Evolutionary conservation across 2,329 filamentous ascomycete species (phyloP), one percentile per base, ranked within the genome.

Genomic region (Colletotrichum orchidophilum): DNA sequence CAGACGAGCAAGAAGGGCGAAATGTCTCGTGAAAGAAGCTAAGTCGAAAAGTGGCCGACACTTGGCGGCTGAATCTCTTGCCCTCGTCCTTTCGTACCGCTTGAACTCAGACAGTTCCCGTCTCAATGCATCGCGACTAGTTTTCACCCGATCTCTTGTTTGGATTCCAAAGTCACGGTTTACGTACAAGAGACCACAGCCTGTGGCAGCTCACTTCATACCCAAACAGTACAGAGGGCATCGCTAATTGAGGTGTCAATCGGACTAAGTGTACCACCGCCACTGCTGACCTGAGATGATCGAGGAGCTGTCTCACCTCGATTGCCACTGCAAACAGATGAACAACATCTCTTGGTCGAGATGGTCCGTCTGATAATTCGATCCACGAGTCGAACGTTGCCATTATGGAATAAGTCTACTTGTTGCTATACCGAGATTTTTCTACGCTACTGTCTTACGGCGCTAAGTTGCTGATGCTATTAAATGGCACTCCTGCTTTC

Each of bases 141-240:
- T 62, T 62, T 68, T 52, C 58, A 53, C 52, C 68, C 52, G 26
- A 63, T 53, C 42, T 59, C 21, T 53, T 21, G 15, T 68, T 71
- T 31, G n/a, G 42, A 54, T 66, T 63, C 24, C 58, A 29, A 13
- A 42, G 50, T 31, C 57, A 27, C n/a, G 24, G 24, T 49, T 39
- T 54, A 33, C 52, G 42, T 49, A 63, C 39, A 50, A 58, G 42
- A 63, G 29, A 27, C 55, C 67, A 66, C 54, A 49, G 57, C 31
- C 52, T 31, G 57, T 42, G 39, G 50, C 12, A 55, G 55, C 68
- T 49, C 57, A 67, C 15, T 31, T 42, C 18, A 26, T 24, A 35
- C 33, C 66, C 61, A 46, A 27, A 39, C 58, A 49, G 35, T 31
- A 42, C 57, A 18, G 24, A 39, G n/a, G n/a, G 57, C 33, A 68